Conservation (phyloP, 106 monocot species). For the Ottelia alismoides region DNA sequence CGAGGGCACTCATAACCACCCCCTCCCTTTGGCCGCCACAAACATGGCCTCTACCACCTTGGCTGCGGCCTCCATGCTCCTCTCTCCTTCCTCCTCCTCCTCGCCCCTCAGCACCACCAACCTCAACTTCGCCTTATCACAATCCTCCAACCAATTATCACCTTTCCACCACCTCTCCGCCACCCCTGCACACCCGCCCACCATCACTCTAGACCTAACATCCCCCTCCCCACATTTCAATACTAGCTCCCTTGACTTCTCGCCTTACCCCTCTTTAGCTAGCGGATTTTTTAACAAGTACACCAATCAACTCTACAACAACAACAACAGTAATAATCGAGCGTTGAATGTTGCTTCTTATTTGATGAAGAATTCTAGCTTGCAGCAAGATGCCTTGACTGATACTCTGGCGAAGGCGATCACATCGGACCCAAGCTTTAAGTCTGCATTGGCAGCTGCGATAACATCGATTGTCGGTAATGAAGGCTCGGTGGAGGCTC, state of each 20-base stretch:
- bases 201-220: conserved; percentile 17
- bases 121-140: conserved; percentile 28
- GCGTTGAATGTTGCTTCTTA: not conserved
- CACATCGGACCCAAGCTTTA: conserved; percentile 60
- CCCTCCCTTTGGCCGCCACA: conserved; percentile 58
- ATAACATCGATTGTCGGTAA: conserved; percentile 55
- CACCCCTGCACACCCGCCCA: conserved; percentile 15
- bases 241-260: not conserved
- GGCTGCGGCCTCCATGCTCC: conserved; percentile 61
- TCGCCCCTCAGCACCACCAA: conserved; percentile 27
- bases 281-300: not conserved
- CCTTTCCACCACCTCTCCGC: conserved; percentile 12
- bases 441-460: conserved; percentile 55
- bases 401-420: conserved; percentile 54
- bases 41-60: conserved; percentile 78
- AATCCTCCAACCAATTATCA: conserved; percentile 9
- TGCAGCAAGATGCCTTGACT: conserved; percentile 15
- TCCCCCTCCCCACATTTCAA: not conserved
- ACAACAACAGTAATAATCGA: not conserved
- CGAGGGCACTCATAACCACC: conserved; percentile 79
- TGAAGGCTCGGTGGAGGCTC: too few relatives aligned
- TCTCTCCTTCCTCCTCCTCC: conserved; percentile 28
- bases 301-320: not conserved
- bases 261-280: not conserved
- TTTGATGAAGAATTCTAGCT: too few relatives aligned